phyloP scores from a whole-genome alignment of 345 rosid species.

The Adansonia digitata region DNA sequence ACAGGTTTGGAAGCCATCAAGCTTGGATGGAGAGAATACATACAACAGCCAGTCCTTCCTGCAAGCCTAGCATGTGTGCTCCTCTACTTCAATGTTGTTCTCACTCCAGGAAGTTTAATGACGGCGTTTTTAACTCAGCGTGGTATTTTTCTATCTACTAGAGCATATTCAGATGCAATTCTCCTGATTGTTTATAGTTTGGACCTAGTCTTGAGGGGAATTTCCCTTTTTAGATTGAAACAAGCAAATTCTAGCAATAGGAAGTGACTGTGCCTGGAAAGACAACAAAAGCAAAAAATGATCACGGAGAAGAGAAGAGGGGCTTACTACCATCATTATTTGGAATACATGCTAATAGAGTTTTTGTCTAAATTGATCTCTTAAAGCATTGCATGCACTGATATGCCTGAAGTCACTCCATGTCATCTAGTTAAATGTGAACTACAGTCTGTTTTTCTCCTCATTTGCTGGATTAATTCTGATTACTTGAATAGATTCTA shows the following conservation, averaged over 20 bases:
- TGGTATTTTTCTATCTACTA: slow-evolving; percentile 33
- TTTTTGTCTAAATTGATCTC: not conserved
- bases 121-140: slow-evolving; percentile 90
- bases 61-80: slow-evolving; percentile 94
- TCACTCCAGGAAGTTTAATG: slow-evolving; percentile 91
- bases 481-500: not conserved
- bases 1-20: slow-evolving; percentile 71
- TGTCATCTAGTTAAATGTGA: not conserved
- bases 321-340: not conserved
- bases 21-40: slow-evolving; percentile 93
- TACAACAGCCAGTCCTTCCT: slow-evolving; percentile 91
- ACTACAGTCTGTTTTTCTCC: slow-evolving; percentile 11
- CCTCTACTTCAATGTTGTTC: slow-evolving; percentile 80
- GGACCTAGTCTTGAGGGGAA: not conserved
- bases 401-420: not conserved
- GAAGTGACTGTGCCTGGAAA: not conserved
- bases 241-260: not conserved
- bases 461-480: not conserved
- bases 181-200: not conserved
- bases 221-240: not conserved
- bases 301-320: not conserved
- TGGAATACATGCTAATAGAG: not conserved
- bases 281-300: not conserved
- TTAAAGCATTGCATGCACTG: not conserved
- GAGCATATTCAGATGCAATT: not conserved